Percentiles rank a stretch among this genome's conserved stretches.
phyloP scores from a whole-genome alignment of 225 moss, liverwort and hornwort species.

The Polytrichum formosum region DNA sequence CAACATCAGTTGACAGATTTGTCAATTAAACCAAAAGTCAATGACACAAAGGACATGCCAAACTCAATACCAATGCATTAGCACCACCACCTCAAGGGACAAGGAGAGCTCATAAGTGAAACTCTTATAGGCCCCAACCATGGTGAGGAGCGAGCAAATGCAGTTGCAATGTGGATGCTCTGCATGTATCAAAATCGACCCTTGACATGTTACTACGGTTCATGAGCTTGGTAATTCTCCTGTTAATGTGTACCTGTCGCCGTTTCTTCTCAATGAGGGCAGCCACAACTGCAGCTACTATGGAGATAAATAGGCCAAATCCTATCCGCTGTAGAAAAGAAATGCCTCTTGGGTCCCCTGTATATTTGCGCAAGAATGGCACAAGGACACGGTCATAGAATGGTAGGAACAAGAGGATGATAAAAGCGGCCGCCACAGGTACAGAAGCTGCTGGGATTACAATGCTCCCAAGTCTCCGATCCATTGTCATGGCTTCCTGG shows the following conservation, averaged over 20 bases:
- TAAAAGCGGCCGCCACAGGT: slow-evolving; percentile 35
- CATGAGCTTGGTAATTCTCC: too few relatives aligned
- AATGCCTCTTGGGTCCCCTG: slow-evolving; percentile 48
- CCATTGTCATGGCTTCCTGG: slow-evolving; percentile 50
- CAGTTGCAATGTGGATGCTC: too few relatives aligned
- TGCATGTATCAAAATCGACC: too few relatives aligned
- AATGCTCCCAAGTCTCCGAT: slow-evolving; percentile 35
- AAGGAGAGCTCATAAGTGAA: too few relatives aligned
- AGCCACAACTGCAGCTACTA: slow-evolving; percentile 39
- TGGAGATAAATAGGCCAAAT: slow-evolving; percentile 35
- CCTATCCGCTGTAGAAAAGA: slow-evolving; percentile 66
- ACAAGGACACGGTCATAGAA: slow-evolving; percentile 57
- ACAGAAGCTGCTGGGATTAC: slow-evolving; percentile 47
- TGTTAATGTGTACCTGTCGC: slow-evolving; percentile 26
- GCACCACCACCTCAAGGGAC: too few relatives aligned
- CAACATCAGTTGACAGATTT: too few relatives aligned
- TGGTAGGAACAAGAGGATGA: slow-evolving; percentile 41
- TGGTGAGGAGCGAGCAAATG: too few relatives aligned
- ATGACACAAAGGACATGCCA: too few relatives aligned
- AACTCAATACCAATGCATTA: too few relatives aligned
- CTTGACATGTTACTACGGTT: too few relatives aligned
- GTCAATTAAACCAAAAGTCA: too few relatives aligned
- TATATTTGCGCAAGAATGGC: slow-evolving; percentile 33
- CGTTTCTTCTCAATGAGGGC: slow-evolving; percentile 52
- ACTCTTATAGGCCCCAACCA: too few relatives aligned